These are phyloP conservation scores for Euptelea pleiosperma DNA, from an alignment of 164 flowering plant species.

Conservation along the genomic window DNA sequence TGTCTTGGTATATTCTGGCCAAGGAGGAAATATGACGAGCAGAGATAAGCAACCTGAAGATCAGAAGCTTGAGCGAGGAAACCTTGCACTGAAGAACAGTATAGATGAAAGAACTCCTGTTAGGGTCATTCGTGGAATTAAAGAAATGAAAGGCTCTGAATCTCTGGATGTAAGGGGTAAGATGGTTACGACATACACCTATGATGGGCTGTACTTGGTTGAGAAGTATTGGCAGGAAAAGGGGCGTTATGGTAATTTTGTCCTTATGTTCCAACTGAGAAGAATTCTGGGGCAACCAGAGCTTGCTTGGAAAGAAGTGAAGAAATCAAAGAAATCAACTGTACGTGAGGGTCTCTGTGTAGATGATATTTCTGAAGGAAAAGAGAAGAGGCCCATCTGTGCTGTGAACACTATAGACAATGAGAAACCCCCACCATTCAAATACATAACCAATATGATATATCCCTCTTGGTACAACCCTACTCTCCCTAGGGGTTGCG, in stretches of 20 bases:
- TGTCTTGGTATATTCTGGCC: slow-evolving; percentile 53
- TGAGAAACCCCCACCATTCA: slow-evolving; percentile 59
- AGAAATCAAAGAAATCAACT: slow-evolving; percentile 39
- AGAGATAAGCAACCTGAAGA: slow-evolving; percentile 50
- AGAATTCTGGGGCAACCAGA: slow-evolving; percentile 82
- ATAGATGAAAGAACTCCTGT: slow-evolving; percentile 46
- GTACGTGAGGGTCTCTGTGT: slow-evolving; percentile 53
- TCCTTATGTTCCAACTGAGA: slow-evolving; percentile 56
- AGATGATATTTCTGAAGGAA: slow-evolving; percentile 61
- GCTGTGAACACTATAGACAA: slow-evolving; percentile 68
- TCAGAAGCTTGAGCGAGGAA: slow-evolving; percentile 78
- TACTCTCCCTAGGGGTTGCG: slow-evolving; percentile 60
- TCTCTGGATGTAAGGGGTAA: slow-evolving; percentile 30
- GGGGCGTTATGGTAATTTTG: slow-evolving; percentile 52
- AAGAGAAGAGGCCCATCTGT: slow-evolving; percentile 58
- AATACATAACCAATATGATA: slow-evolving; percentile 51
- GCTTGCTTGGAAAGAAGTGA: slow-evolving; percentile 56
- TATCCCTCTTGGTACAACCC: slow-evolving; percentile 60
- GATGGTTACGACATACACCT: slow-evolving; percentile 41
- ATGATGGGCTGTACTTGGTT: slow-evolving; percentile 77
- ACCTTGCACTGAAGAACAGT: slow-evolving; percentile 69
- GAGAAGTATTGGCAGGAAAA: slow-evolving; percentile 48
- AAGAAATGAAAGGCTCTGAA: slow-evolving; percentile 34
- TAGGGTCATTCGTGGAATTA: slow-evolving; percentile 74
- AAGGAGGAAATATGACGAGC: slow-evolving; percentile 55